Evolutionary conservation across 2,329 filamentous ascomycete genomes (phyloP), one percentile per base, ranked within the genome.

Genomic region (Xylaria sp.): DNA sequence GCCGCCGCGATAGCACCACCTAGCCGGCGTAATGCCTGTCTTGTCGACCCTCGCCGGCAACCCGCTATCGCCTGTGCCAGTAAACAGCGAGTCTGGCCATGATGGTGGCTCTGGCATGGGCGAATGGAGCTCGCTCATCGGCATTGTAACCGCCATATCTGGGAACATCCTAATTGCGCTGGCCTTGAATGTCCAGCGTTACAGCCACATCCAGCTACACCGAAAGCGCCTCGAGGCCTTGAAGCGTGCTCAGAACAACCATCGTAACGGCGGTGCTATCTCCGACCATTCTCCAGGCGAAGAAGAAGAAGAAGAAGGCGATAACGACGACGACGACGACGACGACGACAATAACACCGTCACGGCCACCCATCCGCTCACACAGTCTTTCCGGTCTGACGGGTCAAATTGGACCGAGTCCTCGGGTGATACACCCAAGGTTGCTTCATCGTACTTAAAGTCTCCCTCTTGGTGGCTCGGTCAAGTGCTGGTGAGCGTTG

Each of bases 391-490:
- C 69, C 82, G 81, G 58, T 87, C 86, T 15, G 78, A 77, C 55
- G 80, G 81, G 48, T 81, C 83, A 25, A 77, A 76, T 48, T 79
- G 78, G 73, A 80, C 80, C 8, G 81, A 82, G 36, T 78, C 69
- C 68, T 80, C 80, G 10, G 77, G 75, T 51, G 78, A 80, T 46
- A 75, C 74, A 49, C 72, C 77, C 63, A 83, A 85, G 65, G 77
- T 76, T 4, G 76, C 90, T 36, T 90, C 91, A 66, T 91, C 89
- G 6, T 99, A 99, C 80, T 87, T 99, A 68, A 90, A 89, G 72
- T 97, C 94, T 43, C 94, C 94, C 1, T 98, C 96, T 78, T 99
- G 96, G 96, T 99, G 96, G 96, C 83, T 91, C 39, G 96, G 96
- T 23, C 95, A 98, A 73, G 87, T 97, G 18, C 86, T 99, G 68